A percentile compares a stretch with the other conserved stretches of the same genome.
These are phyloP conservation scores for Stagonosporopsis vannaccii DNA, from an alignment of 2,329 filamentous ascomycete species.

Conservation along the genomic window DNA sequence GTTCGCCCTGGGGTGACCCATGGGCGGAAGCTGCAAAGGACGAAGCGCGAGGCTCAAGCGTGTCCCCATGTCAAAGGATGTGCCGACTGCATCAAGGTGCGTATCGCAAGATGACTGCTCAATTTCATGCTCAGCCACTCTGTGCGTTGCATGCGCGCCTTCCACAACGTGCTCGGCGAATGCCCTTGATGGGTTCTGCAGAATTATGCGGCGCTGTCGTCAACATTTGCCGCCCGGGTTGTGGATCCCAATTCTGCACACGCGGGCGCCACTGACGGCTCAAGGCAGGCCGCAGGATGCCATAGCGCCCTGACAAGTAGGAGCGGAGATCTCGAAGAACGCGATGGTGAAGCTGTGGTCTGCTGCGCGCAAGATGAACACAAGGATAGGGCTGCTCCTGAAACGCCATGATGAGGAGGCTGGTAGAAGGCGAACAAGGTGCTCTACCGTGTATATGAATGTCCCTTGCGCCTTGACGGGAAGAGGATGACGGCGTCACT, in stretches of 20 bases:
- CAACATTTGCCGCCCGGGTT: slow-evolving; percentile 18
- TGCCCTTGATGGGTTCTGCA: slow-evolving; percentile 8
- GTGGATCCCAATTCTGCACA: slow-evolving; percentile 35
- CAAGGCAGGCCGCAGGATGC: slow-evolving; percentile 41
- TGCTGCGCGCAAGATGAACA: slow-evolving; percentile 34
- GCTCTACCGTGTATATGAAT: slow-evolving; percentile 33
- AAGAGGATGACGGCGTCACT: slow-evolving; percentile 27
- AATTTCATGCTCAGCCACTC: slow-evolving; percentile 9
- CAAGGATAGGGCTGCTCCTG: slow-evolving; percentile 43
- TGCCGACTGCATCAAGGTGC: slow-evolving; percentile 21
- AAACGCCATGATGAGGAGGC: slow-evolving; percentile 37
- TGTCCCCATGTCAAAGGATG: slow-evolving; percentile 19
- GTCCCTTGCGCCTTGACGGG: slow-evolving; percentile 36
- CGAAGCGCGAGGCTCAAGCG: slow-evolving; percentile 26
- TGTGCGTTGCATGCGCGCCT: slow-evolving; percentile 4
- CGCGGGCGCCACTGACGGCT: slow-evolving; percentile 45
- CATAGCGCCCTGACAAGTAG: slow-evolving; percentile 38
- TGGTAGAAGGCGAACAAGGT: slow-evolving; percentile 35
- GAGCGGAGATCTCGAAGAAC: slow-evolving; percentile 37
- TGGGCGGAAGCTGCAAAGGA: slow-evolving; percentile 27
- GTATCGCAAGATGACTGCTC: slow-evolving; percentile 11
- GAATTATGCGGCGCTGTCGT: slow-evolving; percentile 12
- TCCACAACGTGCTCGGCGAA: slow-evolving; percentile 4
- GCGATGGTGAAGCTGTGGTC: slow-evolving; percentile 39
- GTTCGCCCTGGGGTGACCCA: slow-evolving; percentile 30